phyloP scores from a whole-genome alignment of 805 yeast genomes.

The Wickerhamiella australiensis region DNA sequence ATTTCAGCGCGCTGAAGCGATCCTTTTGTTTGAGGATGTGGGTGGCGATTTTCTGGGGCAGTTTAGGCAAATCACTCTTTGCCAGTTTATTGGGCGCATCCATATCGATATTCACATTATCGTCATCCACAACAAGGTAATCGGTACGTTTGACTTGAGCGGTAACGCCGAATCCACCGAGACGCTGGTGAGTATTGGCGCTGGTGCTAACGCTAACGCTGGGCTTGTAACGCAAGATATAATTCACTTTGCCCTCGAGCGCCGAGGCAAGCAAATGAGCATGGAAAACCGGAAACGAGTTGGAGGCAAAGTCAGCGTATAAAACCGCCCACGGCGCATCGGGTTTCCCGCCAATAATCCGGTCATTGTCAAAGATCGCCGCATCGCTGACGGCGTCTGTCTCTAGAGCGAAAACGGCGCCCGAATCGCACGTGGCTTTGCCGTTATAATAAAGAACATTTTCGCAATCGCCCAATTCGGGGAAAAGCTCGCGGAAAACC shows the following conservation, averaged over 20 bases:
- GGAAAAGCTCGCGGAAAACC: slow-evolving; percentile 33
- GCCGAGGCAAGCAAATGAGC: slow-evolving; percentile 49
- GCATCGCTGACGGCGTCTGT: slow-evolving; percentile 29
- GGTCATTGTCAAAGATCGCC: slow-evolving; percentile 36
- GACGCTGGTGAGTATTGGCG: neutral
- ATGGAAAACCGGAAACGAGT: slow-evolving; percentile 45
- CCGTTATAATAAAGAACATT: slow-evolving; percentile 46
- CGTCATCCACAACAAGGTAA: slow-evolving; percentile 44
- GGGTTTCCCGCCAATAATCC: slow-evolving; percentile 34
- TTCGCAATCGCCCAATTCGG: slow-evolving; percentile 28
- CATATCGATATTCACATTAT: slow-evolving; percentile 16
- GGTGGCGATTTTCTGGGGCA: slow-evolving; percentile 26
- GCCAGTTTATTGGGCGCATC: slow-evolving; percentile 21
- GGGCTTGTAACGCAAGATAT: slow-evolving; percentile 65
- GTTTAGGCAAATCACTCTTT: slow-evolving; percentile 21
- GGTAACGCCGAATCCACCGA: slow-evolving; percentile 55
- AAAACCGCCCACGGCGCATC: slow-evolving; percentile 46
- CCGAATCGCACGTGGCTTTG: slow-evolving; percentile 48
- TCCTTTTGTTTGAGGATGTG: slow-evolving; percentile 28
- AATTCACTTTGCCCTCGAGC: slow-evolving; percentile 49
- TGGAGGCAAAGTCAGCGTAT: slow-evolving; percentile 52
- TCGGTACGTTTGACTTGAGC: slow-evolving; percentile 54
- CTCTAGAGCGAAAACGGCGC: slow-evolving; percentile 69
- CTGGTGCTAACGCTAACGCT: neutral
- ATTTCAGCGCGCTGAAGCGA: slow-evolving; percentile 32